A percentile compares a stretch with the other conserved stretches of the same genome.
Evolutionary conservation across 2,329 filamentous ascomycete species (phyloP).

Genomic region (Colletotrichum lentis): DNA sequence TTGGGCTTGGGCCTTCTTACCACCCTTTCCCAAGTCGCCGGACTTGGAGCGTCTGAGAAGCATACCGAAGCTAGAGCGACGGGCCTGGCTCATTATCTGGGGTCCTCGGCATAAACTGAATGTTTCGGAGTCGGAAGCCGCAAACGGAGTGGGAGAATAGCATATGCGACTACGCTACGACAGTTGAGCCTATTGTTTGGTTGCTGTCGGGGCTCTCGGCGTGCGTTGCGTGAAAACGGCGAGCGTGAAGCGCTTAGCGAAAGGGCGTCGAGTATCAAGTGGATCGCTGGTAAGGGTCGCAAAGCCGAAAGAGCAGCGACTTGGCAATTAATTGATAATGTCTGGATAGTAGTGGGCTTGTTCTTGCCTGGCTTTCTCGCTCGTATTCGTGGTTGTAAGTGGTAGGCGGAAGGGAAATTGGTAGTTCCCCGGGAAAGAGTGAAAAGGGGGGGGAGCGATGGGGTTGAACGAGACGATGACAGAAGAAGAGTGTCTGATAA

Average conservation of each 20-base stretch:
- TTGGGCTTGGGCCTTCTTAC: constrained; percentile 66
- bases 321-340: not conserved
- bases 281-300: not conserved
- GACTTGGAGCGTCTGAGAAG: constrained; percentile 75
- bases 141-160: constrained; percentile 21
- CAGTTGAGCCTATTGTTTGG: constrained; percentile 31
- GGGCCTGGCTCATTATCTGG: constrained; percentile 48
- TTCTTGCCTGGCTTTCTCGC: not conserved
- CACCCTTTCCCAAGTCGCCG: constrained; percentile 67
- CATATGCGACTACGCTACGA: constrained; percentile 16
- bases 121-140: constrained; percentile 33
- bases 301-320: not conserved
- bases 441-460: constrained; percentile 18
- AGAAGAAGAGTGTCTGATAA: constrained; percentile 25
- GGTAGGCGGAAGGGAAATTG: not conserved
- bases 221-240: constrained; percentile 16
- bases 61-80: constrained; percentile 61
- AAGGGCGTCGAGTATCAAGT: constrained; percentile 1
- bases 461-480: constrained; percentile 11
- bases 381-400: not conserved
- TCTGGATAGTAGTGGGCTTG: not conserved
- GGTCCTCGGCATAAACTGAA: constrained; percentile 32
- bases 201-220: not conserved
- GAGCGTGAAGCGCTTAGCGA: constrained; percentile 11
- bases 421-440: constrained; percentile 20